Evolutionary conservation across 2,329 filamentous ascomycete genomes (phyloP), one percentile per base, ranked within the genome.

Genomic region (Mollisiaceae sp.): DNA sequence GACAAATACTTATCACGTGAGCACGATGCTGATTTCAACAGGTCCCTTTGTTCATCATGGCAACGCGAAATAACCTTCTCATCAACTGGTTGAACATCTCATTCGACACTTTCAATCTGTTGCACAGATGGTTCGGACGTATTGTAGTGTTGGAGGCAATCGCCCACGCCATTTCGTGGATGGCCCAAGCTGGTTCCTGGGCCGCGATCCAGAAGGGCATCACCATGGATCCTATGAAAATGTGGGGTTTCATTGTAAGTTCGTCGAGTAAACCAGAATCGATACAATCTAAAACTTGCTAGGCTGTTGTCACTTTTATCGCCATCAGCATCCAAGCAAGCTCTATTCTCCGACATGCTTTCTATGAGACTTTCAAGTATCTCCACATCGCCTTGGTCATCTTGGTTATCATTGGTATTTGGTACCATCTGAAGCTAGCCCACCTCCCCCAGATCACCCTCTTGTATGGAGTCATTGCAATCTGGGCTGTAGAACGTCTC

Each of bases 101-200:
- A 4, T 94, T 93, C 77, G 91, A 94, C 77, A 92, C 90, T 0
- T 93, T 91, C 82, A 94, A 94, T 79, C 79, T 94, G 67, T 82
- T 94, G 65, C 91, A 94, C 78, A 86, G 91, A 67, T 94, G 91
- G 91, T 85, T 93, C 68, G 91, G 91, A 71, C 87, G 91, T 45
- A 91, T 93, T 66, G 89, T 91, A 32, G 83, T 90, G 20, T 78
- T 92, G 15, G 90, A 94, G 76, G 83, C 88, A 11, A 71, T 93
- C 47, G 81, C 85, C 36, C 91, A 94, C 78, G 87, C 86, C 1
- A 74, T 87, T 45, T 84, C 89, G 60, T 92, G 82, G 78, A 82
- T 86, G 67, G 78, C 80, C 22, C 77, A 79, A 12, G 78, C 76
- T 22, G 75, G 77, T 65, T 83, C 82, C 60, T 91, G 87, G 86